A percentile compares a stretch with the other conserved stretches of the same genome.
Evolutionary conservation across 2,329 filamentous ascomycete genomes (phyloP).

Genomic region (Alternaria gansuensis): DNA sequence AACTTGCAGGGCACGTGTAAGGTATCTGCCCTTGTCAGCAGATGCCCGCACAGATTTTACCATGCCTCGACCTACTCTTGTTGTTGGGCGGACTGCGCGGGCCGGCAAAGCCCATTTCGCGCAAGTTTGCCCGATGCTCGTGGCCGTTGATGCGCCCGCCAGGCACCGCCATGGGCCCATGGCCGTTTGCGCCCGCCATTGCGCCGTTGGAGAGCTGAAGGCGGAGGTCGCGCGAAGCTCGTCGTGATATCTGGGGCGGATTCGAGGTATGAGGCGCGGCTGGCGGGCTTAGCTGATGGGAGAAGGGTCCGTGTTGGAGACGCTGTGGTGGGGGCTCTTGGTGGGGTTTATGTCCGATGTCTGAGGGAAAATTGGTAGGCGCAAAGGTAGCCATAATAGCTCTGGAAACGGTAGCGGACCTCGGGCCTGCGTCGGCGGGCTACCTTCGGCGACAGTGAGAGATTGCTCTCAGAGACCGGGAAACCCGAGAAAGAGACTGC

Average conservation of each 20-base stretch:
- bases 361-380: conserved; percentile 30
- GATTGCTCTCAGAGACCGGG: conserved; percentile 15
- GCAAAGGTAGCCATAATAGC: conserved; percentile 47
- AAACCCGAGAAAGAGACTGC: conserved; percentile 30
- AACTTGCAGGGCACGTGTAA: conserved; percentile 99
- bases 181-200: conserved; percentile 50
- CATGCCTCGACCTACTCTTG: conserved; percentile 53
- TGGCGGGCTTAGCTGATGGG: conserved; percentile 41
- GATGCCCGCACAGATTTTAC: not conserved
- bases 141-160: conserved; percentile 46
- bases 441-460: conserved; percentile 14
- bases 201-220: conserved; percentile 39
- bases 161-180: conserved; percentile 51
- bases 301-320: conserved; percentile 37
- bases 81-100: conserved; percentile 60
- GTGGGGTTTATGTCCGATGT: conserved; percentile 43
- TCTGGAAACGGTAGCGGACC: conserved; percentile 15
- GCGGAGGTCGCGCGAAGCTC: conserved; percentile 46
- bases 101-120: conserved; percentile 52
- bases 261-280: conserved; percentile 28
- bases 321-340: conserved; percentile 43
- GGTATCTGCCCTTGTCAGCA: conserved; percentile 70
- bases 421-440: conserved; percentile 14
- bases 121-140: conserved; percentile 44
- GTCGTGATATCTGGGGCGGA: conserved; percentile 37